A percentile compares a stretch with the other conserved stretches of the same genome.
Conservation (phyloP, 1,284 basidiomycete genomes). For the Kwoniella shivajii region DNA sequence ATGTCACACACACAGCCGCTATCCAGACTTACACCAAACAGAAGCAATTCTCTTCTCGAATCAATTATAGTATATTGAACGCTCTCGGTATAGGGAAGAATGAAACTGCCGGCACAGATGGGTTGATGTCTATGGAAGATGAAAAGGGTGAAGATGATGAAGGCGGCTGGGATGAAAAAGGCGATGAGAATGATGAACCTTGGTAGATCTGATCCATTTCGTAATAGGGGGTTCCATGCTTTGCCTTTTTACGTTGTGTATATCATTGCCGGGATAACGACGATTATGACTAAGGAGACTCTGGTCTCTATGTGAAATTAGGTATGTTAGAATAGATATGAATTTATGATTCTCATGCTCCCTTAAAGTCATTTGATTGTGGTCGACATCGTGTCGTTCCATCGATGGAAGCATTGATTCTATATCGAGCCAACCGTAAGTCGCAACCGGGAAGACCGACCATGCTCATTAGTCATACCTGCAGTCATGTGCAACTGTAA, state of each 20-base stretch:
- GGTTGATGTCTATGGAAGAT: conserved; percentile 8
- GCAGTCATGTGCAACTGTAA: neutral
- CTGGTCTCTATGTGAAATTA: neutral
- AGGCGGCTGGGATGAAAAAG: conserved; percentile 8
- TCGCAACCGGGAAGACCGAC: too few relatives aligned
- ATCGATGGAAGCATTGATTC: too few relatives aligned
- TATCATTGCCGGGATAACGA: too few relatives aligned
- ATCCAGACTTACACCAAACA: conserved; percentile 35
- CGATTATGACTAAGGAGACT: conserved; percentile 16
- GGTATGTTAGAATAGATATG: neutral
- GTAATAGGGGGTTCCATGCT: too few relatives aligned
- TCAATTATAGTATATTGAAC: conserved; percentile 43
- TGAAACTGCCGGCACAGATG: conserved; percentile 6
- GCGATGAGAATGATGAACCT: conserved; percentile 2
- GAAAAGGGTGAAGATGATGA: conserved; percentile 16
- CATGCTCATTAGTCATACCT: too few relatives aligned
- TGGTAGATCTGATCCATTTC: too few relatives aligned
- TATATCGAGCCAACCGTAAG: too few relatives aligned
- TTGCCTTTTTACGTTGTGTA: too few relatives aligned
- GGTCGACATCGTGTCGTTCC: too few relatives aligned
- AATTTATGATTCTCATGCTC: too few relatives aligned
- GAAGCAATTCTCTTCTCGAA: conserved; percentile 46
- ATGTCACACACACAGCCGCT: conserved; percentile 36
- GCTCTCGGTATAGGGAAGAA: conserved; percentile 20
- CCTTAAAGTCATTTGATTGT: too few relatives aligned